Evolutionary conservation across 1,284 basidiomycete species (phyloP), one percentile per base, ranked within the genome.

Genomic region (Cryptococcus sp.): DNA sequence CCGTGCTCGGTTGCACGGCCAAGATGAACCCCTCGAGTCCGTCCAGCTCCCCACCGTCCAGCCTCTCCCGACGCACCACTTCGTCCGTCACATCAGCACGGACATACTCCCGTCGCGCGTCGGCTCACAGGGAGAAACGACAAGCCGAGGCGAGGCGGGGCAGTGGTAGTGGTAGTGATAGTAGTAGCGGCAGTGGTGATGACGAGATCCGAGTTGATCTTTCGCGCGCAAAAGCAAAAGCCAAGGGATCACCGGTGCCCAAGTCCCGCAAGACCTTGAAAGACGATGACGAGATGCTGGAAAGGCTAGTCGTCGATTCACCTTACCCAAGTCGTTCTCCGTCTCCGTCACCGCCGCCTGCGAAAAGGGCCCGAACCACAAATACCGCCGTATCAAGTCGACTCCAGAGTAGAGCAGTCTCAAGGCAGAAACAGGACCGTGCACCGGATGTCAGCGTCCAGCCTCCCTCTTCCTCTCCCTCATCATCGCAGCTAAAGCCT

Each of bases 61-160:
- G 52, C 16, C 11, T 54, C 11, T 49, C 40, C 11, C 48, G 53
- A 16, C 55, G 52, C 11, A 35, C 57, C 17, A 47, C 25, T n/a
- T 13, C 56, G 16, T 56, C 58, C 4, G 35, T n/a, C 2, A 8
- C 25, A 11, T 47, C 62, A 10, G 47, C 35, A 17, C 47, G 47
- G 17, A 61, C 56, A 11, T 64, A 64, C 25, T 61, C 60, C 19
- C 53, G 60, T 11, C 50, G 57, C 17, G 35, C 52, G 10, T 49
- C 53, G 13, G 54, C 39, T 4, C 60, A 61, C n/a, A 53, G 54
- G 35, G 52, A 58, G 38, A 64, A 64, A 45, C 42, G 42, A 15
- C 42, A 11, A 45, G 42, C 42, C n/a, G 42, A 45, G 13, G 42
- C n/a, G n/a, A 22, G 42, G 5, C 42, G 15, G 42, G 22, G 42